phyloP scores from a whole-genome alignment of 192 early-diverging fungal species.

The Irineochytrium annulatum region DNA sequence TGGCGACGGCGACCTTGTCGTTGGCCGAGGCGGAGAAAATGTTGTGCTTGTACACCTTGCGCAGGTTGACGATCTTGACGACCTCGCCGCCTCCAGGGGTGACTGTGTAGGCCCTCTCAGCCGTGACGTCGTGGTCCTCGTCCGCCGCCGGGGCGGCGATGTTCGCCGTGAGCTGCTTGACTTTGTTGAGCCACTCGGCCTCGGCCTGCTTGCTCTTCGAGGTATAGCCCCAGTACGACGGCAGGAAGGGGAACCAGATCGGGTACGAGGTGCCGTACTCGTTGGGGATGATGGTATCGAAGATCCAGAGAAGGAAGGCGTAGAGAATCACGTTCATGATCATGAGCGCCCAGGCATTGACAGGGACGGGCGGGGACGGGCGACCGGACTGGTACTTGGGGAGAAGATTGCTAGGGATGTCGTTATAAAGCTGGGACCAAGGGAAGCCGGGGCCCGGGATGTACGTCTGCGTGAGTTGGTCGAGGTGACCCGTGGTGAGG shows the following conservation, averaged over 20 bases:
- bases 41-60: slow-evolving; percentile 39
- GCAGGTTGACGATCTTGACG: slow-evolving; percentile 44
- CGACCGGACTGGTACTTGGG: slow-evolving; percentile 44
- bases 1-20: slow-evolving; percentile 41
- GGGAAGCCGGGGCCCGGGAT: slow-evolving; percentile 67
- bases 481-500: slow-evolving; percentile 46
- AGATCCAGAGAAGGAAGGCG: slow-evolving; percentile 61
- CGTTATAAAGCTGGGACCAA: slow-evolving; percentile 45
- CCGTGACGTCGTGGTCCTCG: slow-evolving; percentile 21
- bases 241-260: slow-evolving; percentile 64
- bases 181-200: slow-evolving; percentile 34
- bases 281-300: slow-evolving; percentile 72
- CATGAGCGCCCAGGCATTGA: slow-evolving; percentile 60
- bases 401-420: slow-evolving; percentile 30
- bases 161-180: background rate
- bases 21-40: slow-evolving; percentile 9
- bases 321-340: slow-evolving; percentile 63
- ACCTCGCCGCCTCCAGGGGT: slow-evolving; percentile 18
- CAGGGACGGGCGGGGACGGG: slow-evolving; percentile 55
- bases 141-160: background rate
- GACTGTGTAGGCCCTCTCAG: background rate
- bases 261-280: slow-evolving; percentile 62
- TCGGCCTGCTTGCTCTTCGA: slow-evolving; percentile 13
- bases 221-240: slow-evolving; percentile 61
- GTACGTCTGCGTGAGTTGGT: slow-evolving; percentile 52